Percentiles rank a stretch among this genome's conserved stretches.
These are phyloP conservation scores for Actinidia chinensis DNA, from an alignment of 179 eudicot genomes.

Conservation along the genomic window DNA sequence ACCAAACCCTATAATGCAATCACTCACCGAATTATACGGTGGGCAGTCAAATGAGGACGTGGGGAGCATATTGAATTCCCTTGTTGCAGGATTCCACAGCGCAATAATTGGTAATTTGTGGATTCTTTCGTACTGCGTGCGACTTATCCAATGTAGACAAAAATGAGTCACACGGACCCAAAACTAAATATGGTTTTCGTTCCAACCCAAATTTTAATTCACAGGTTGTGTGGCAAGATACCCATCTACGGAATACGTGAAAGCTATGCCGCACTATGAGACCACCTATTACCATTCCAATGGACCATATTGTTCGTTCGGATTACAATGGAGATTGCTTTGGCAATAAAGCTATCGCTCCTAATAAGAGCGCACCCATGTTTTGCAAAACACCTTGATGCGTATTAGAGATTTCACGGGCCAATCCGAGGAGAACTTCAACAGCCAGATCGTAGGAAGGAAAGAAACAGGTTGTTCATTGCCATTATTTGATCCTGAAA, in stretches of 20 bases:
- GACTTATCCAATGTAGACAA: neutral
- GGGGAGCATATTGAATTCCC: neutral
- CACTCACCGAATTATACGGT: neutral
- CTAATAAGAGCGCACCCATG: neutral
- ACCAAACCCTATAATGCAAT: neutral
- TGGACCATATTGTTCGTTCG: neutral
- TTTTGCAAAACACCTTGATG: neutral
- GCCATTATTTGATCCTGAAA: too few species aligned
- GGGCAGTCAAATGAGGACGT: neutral
- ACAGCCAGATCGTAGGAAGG: neutral
- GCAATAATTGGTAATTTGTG: neutral
- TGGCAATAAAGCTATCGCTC: neutral
- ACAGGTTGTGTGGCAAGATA: neutral
- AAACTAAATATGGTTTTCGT: neutral
- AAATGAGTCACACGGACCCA: neutral
- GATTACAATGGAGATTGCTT: neutral
- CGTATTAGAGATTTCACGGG: slow-evolving; percentile 1
- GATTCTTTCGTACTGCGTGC: neutral
- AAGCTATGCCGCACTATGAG: neutral
- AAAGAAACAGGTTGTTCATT: neutral
- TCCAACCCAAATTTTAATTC: neutral
- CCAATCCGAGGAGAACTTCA: neutral
- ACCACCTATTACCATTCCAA: neutral
- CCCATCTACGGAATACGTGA: neutral
- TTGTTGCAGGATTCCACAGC: slow-evolving; percentile 1